Percentiles rank a stretch among this genome's conserved stretches.
Evolutionary conservation across 2,329 filamentous ascomycete species (phyloP).

Genomic region (Microdochium bolleyi): DNA sequence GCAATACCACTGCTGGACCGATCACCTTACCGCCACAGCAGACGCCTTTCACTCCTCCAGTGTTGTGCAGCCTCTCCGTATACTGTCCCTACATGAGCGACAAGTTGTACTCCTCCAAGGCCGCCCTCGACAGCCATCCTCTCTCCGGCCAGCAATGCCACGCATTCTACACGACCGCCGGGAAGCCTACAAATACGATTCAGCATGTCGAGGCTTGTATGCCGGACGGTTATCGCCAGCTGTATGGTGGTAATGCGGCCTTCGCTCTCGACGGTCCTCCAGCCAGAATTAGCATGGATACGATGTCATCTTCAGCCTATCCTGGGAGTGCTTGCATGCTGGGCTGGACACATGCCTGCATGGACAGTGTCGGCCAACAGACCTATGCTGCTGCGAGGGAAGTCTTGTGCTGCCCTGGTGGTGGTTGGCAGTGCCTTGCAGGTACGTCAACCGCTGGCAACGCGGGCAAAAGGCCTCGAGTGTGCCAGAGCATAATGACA

Average conservation of each 20-base stretch:
- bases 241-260: neutral
- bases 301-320: neutral
- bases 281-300: neutral
- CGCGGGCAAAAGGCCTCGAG: neutral
- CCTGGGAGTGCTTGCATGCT: neutral
- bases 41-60: constrained; percentile 5
- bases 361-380: neutral
- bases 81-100: constrained; percentile 7
- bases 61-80: constrained; percentile 5
- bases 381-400: neutral
- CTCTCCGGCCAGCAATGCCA: constrained; percentile 6
- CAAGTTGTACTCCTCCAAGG: constrained; percentile 1
- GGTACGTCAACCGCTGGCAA: neutral
- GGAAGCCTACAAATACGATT: neutral
- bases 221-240: constrained; percentile 7
- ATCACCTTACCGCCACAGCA: constrained; percentile 5
- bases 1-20: constrained; percentile 2
- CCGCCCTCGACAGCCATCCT: constrained; percentile 2
- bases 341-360: neutral
- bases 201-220: constrained; percentile 4
- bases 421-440: constrained; percentile 7
- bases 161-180: constrained; percentile 4
- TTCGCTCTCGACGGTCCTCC: neutral
- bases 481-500: constrained; percentile 6
- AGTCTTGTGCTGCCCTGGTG: constrained; percentile 9